These are phyloP conservation scores for Hippophae gyantsensis DNA, from an alignment of 306 rosid species.

Conservation along the genomic window DNA sequence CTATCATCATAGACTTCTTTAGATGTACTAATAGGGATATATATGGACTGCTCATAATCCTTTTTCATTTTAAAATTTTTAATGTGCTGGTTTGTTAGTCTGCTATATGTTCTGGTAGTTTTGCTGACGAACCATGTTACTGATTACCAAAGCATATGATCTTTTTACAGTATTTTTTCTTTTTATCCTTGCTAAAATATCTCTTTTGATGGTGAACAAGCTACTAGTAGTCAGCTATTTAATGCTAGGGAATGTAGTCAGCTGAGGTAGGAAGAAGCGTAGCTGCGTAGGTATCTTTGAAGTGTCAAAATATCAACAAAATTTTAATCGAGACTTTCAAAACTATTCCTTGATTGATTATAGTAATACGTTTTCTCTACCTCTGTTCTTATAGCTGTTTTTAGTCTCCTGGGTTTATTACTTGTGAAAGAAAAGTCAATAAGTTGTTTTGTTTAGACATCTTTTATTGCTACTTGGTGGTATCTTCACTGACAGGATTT, in stretches of 20 bases:
- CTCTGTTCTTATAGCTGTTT: background rate
- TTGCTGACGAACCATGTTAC: background rate
- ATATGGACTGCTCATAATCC: background rate
- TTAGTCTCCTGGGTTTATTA: background rate
- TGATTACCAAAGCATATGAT: background rate
- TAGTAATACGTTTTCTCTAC: background rate
- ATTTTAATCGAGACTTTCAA: background rate
- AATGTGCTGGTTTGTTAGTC: too few relatives aligned
- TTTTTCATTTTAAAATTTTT: background rate
- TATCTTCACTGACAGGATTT: conserved; percentile 24
- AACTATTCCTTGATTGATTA: background rate
- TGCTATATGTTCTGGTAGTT: too few relatives aligned
- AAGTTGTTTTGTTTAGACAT: background rate
- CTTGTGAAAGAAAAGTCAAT: background rate
- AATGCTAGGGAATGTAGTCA: background rate
- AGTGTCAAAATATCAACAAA: too few relatives aligned
- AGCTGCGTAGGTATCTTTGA: too few relatives aligned
- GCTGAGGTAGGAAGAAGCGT: background rate
- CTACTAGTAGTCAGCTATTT: too few relatives aligned
- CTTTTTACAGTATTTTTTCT: background rate
- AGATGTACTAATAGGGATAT: background rate
- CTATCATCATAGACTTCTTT: conserved; percentile 16
- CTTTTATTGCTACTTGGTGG: conserved; percentile 2
- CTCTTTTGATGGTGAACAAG: background rate
- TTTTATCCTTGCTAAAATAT: background rate